These are phyloP conservation scores for Nicotiana paniculata DNA, from an alignment of 257 asterid genomes.

Conservation along the genomic window DNA sequence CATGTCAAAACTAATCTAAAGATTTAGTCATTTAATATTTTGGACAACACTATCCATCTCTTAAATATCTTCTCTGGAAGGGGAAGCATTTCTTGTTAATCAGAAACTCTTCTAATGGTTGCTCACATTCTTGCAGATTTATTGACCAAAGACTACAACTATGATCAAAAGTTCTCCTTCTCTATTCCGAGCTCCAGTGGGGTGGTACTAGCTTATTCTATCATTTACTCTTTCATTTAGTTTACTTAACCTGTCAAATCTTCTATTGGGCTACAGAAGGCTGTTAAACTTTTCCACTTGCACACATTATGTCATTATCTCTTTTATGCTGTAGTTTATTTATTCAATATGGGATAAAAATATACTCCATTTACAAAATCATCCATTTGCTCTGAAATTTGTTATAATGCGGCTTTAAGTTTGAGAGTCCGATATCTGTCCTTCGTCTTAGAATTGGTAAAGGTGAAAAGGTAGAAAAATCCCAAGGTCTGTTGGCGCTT, in stretches of 20 bases:
- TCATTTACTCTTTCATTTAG: background rate
- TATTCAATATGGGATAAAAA: background rate
- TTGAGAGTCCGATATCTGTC: background rate
- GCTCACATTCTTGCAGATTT: slow-evolving; percentile 46
- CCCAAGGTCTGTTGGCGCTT: background rate
- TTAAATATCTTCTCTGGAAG: background rate
- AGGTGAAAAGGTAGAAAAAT: background rate
- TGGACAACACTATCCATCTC: background rate
- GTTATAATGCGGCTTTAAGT: background rate
- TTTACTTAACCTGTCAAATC: background rate
- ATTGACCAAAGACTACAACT: slow-evolving; percentile 73
- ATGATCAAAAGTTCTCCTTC: slow-evolving; percentile 77
- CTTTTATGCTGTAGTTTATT: background rate
- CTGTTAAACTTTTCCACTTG: background rate
- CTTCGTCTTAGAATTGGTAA: background rate
- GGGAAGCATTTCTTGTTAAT: background rate
- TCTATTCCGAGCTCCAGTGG: slow-evolving; percentile 71
- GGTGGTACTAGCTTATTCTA: slow-evolving; percentile 39
- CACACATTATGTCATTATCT: background rate
- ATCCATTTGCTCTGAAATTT: background rate
- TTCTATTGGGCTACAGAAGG: slow-evolving; percentile 1
- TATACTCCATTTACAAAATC: background rate
- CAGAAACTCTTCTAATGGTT: background rate
- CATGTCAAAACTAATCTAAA: background rate
- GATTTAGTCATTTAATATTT: background rate